phyloP scores from a whole-genome alignment of 805 yeast species.

The Vanderwaltozyma verrucispora region DNA sequence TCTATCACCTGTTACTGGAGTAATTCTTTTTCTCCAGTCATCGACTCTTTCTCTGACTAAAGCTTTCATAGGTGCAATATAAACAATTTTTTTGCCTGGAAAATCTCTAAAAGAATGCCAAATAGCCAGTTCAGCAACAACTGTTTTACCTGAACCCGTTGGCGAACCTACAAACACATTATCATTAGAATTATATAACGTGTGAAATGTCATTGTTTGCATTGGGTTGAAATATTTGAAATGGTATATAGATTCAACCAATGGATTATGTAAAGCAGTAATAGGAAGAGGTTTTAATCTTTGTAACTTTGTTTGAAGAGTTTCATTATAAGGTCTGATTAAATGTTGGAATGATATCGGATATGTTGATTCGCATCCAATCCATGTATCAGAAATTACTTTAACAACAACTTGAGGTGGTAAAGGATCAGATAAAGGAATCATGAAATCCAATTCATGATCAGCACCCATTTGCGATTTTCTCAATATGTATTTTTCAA shows the following conservation, averaged over 20 bases:
- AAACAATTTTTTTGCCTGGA: conserved; percentile 79
- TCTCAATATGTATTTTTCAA: conserved; percentile 66
- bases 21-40: conserved; percentile 66
- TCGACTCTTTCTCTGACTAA: conserved; percentile 94
- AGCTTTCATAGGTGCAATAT: conserved; percentile 90
- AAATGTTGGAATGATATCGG: conserved; percentile 84
- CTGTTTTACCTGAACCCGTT: conserved; percentile 96
- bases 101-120: conserved; percentile 88
- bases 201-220: conserved; percentile 96
- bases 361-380: conserved; percentile 69
- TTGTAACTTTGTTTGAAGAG: conserved; percentile 70
- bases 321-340: conserved; percentile 79
- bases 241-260: conserved; percentile 59
- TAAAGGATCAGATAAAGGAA: conserved; percentile 80
- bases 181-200: conserved; percentile 67
- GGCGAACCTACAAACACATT: conserved; percentile 95
- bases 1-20: conserved; percentile 84
- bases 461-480: conserved; percentile 41
- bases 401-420: conserved; percentile 82
- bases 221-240: conserved; percentile 92
- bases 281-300: conserved; percentile 80
- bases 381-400: conserved; percentile 78
- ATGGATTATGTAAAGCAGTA: conserved; percentile 60
- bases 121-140: conserved; percentile 92
- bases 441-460: conserved; percentile 83